Conservation (phyloP, 1,284 basidiomycete species). For the Heterobasidion parviporum region DNA sequence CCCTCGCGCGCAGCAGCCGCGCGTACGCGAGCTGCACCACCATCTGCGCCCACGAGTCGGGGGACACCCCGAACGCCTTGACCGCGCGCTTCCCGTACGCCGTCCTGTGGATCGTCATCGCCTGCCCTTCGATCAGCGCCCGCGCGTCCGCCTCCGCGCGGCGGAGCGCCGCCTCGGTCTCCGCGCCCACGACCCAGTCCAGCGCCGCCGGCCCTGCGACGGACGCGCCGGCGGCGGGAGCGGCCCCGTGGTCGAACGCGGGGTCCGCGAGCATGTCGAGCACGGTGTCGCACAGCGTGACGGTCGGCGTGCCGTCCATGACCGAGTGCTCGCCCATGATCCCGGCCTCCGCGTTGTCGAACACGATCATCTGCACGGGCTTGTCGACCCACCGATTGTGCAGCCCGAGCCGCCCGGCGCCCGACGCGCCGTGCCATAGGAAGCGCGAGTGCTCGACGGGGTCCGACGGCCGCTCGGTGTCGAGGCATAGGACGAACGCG, state of each 20-base stretch:
- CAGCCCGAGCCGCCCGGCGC: conserved; percentile 34
- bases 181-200: conserved; percentile 57
- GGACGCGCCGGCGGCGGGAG: conserved; percentile 9
- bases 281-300: conserved; percentile 62
- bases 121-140: conserved; percentile 60
- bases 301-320: conserved; percentile 79
- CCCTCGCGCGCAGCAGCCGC: conserved; percentile 40
- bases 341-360: conserved; percentile 73
- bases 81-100: conserved; percentile 83
- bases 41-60: conserved; percentile 93
- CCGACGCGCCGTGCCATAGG: conserved; percentile 63
- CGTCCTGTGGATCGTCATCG: conserved; percentile 60
- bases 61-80: conserved; percentile 78
- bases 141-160: conserved; percentile 49
- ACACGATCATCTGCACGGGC: conserved; percentile 76
- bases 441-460: conserved; percentile 53
- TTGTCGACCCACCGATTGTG: conserved; percentile 80
- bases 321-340: conserved; percentile 89
- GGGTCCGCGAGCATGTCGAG: conserved; percentile 54
- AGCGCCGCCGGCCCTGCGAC: conserved; percentile 30
- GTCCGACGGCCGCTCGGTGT: conserved; percentile 47
- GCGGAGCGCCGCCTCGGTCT: conserved; percentile 39
- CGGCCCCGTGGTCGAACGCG: conserved; percentile 45
- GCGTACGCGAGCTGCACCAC: conserved; percentile 81
- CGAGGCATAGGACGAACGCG: conserved; percentile 77